Evolutionary conservation across 164 flowering plant genomes (phyloP), one percentile per base, ranked within the genome.

Genomic region (Houttuynia cordata): DNA sequence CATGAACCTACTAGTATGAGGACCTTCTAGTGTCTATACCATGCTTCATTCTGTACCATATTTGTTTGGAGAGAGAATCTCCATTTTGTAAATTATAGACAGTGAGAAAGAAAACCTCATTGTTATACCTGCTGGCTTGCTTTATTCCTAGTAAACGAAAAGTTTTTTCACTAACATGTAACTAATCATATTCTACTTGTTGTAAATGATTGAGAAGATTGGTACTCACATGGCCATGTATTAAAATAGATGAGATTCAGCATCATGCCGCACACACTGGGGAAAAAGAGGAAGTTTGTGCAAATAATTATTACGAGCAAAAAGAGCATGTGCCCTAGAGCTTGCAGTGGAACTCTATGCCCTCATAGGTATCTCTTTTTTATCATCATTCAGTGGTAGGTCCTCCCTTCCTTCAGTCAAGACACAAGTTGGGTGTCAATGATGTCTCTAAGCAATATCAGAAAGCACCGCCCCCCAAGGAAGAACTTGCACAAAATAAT

Each of bases 141-240:
- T 15, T 10, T 8, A 1, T 53, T 0, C 17, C 8, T 8, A 22
- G 8, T 10, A 53, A 53, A 22, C 15, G 56, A 4, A 53, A 15
- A 24, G 20, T 62, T 41, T 24, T 42, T 5, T 34, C 22, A 30
- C 25, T 21, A 60, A 56, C 12, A 40, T 25, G 30, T 39, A 56
- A 21, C n/a, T 64, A 39, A 64, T 53, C 58, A 61, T 61, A 53
- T 58, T 54, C 62, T 40, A 42, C 54, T 60, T 30, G 47, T 21
- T 18, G 19, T 39, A 39, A 65, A 70, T 70, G 60, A 70, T 65
- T 70, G 66, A 65, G 58, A 57, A 42, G 40, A 58, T 49, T 53
- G 72, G 30, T 25, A 24, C 42, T 64, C 72, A 69, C 72, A 59
- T 68, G 71, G 66, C 40, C 55, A 34, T 37, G 30, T 18, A 59